Base-by-base conservation (phyloP, 257 asterid genomes). In the Solanum chmielewskii region DNA sequence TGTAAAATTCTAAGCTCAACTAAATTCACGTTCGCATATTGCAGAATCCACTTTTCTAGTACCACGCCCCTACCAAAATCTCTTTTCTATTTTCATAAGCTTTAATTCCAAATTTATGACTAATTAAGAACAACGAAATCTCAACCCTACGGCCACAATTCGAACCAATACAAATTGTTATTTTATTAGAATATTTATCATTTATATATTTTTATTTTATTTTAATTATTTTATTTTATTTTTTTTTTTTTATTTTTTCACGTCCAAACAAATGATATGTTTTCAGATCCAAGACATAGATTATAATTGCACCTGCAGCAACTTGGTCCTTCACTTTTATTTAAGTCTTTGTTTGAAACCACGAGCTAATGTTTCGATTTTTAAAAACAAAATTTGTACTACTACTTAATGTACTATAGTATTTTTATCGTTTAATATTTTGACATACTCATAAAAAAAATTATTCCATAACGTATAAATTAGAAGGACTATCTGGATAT, bases 281-380 rank as follows among this genome's bases (percentile, higher is more conserved):
- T 88, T 88, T 88, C 83, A 88, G 92, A 90, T 90, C 88, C 84
- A 90, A 88, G 89, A 88, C 89, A 88, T 83, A 87, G 31, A 78
- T 45, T 78, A 87, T 82, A 69, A 86, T 87, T 90, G 76, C 81
- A 86, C 85, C 64, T 86, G 81, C 83, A 73, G n/a, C 87, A 68
- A 84, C 78, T 47, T 84, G 76, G 87, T 27, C 81, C 78, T 68
- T 66, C 42, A 66, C 66, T 42, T 59, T 37, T 39, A 41, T 84
- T 45, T 15, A 84, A 62, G 60, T 39, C 60, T 15, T 64, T 59
- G 37, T 64, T 84, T 81, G 85, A 81, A 78, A 80, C 69, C 78
- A 41, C 84, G 66, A 78, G 6, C 25, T 45, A 41, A 27, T 45
- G 27, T 78, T 78, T 45, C 18, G 64, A 84, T 45, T 62, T 64